A percentile compares a stretch with the other conserved stretches of the same genome.
These are phyloP conservation scores for Aspergillus homomorphus DNA, from an alignment of 495 filamentous ascomycete genomes.

Conservation along the genomic window DNA sequence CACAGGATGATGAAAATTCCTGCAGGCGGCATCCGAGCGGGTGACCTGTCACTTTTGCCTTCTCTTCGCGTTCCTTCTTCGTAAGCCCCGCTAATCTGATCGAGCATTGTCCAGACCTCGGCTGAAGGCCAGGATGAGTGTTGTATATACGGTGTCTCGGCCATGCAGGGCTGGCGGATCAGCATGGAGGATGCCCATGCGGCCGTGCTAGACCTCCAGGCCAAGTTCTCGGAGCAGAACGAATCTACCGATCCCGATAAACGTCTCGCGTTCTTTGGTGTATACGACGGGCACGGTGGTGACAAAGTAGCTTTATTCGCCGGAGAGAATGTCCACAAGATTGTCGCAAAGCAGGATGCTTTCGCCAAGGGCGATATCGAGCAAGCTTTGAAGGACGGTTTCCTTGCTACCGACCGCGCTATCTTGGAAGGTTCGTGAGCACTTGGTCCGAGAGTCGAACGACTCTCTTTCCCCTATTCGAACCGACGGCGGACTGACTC, in stretches of 20 bases:
- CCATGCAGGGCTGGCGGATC: slow-evolving; percentile 99
- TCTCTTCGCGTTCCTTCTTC: neutral
- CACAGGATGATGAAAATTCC: slow-evolving; percentile 18
- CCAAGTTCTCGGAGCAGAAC: slow-evolving; percentile 52
- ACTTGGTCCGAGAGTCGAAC: neutral
- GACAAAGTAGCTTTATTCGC: slow-evolving; percentile 94
- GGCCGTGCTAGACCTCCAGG: slow-evolving; percentile 79
- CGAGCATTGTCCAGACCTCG: slow-evolving; percentile 60
- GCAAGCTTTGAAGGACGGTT: slow-evolving; percentile 95
- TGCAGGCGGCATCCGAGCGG: slow-evolving; percentile 9
- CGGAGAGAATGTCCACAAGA: slow-evolving; percentile 89
- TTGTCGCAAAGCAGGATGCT: slow-evolving; percentile 87
- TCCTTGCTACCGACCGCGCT: slow-evolving; percentile 91
- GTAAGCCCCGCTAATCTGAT: slow-evolving; percentile 12
- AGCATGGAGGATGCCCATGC: slow-evolving; percentile 98
- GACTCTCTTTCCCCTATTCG: slow-evolving; percentile 11
- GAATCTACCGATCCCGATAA: slow-evolving; percentile 59
- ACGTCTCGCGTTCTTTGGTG: slow-evolving; percentile 91
- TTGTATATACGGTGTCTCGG: slow-evolving; percentile 87
- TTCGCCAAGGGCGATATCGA: slow-evolving; percentile 90
- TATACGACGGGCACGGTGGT: slow-evolving; percentile 96
- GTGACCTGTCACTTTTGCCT: slow-evolving; percentile 13
- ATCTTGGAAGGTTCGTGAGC: slow-evolving; percentile 78
- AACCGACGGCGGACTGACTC: slow-evolving; percentile 14
- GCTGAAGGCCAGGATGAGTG: slow-evolving; percentile 88